Evolutionary conservation across 441 rosid genomes (phyloP), one percentile per base, ranked within the genome.

Genomic region (Capsella rubella): DNA sequence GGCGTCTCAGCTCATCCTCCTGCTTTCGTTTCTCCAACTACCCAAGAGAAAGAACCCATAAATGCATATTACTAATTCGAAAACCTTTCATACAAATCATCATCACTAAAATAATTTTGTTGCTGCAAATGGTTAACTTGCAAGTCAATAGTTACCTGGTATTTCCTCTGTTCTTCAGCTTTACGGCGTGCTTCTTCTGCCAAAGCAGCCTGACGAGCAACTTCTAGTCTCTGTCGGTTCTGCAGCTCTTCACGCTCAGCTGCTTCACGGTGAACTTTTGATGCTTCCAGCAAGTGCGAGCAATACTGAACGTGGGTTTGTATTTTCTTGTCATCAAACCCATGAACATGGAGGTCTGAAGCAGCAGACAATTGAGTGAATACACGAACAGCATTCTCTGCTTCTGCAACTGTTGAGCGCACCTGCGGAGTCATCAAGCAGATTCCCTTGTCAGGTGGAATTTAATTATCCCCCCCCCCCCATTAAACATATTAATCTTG

Each of bases 151-250:
- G 31, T 71, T 57, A 96, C 99, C 98, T 89, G 96, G 74, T 82
- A 74, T 84, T 96, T 96, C 80, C 92, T 90, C 79, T 96, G 97
- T 78, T 96, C 99, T 87, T 93, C 97, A 27, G 97, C 99, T 82
- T 91, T 92, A 59, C 95, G 98, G 64, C 98, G 96, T 78, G 98
- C 99, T 80, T 96, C 98, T 84, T 93, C 97, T 43, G 99, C 99
- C 88, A 90, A 82, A 56, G 95, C 95, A 84, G 92, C 86, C 86
- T 93, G 99, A 70, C 97, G 97, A 73, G 97, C 97, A 72, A 90
- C 96, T 83, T 96, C 98, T 81, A 83, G 89, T 73, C 96, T 90
- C 85, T 93, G 99, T 69, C 91, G 85, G 78, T 81, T 90, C 82
- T 96, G 99, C 81, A 82, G 93, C 85, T 91, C 99, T 80, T 93